Percentiles rank a stretch among this genome's conserved stretches.
Conservation (phyloP, 2,329 filamentous ascomycete species). For the Fusarium pseudocircinatum region DNA sequence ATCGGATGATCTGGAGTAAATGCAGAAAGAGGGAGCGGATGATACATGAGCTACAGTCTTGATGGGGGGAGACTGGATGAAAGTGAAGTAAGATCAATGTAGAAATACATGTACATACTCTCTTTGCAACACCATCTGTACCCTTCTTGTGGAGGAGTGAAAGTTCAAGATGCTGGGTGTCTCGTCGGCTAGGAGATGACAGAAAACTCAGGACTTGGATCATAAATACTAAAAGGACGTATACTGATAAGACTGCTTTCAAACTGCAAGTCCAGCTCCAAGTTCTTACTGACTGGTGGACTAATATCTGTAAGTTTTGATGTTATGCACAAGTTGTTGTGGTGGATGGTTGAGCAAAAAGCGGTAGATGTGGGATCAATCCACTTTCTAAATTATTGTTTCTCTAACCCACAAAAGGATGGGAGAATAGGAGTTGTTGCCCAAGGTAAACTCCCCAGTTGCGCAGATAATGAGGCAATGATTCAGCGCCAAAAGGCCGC, state of each 20-base stretch:
- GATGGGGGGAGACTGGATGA: no score
- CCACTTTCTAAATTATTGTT: background rate
- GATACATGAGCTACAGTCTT: background rate
- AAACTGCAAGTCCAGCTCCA: background rate
- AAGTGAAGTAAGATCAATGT: background rate
- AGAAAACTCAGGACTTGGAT: no score
- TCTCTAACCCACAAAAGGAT: background rate
- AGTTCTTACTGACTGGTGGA: accelerated
- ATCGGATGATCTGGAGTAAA: background rate
- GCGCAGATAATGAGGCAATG: background rate
- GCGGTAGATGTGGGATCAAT: background rate
- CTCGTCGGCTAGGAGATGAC: no score
- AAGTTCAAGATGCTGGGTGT: background rate
- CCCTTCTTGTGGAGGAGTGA: background rate
- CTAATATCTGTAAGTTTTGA: background rate
- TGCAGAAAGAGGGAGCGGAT: accelerated
- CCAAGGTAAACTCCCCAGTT: background rate
- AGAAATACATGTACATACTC: background rate
- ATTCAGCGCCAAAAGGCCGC: background rate
- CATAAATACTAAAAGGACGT: no score
- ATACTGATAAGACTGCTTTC: background rate
- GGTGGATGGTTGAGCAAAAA: background rate
- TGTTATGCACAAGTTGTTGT: background rate
- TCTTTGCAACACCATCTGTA: background rate
- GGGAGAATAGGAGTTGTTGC: background rate